These are phyloP conservation scores for Ustilago esculenta DNA, from an alignment of 1,284 basidiomycete genomes.

Conservation along the genomic window DNA sequence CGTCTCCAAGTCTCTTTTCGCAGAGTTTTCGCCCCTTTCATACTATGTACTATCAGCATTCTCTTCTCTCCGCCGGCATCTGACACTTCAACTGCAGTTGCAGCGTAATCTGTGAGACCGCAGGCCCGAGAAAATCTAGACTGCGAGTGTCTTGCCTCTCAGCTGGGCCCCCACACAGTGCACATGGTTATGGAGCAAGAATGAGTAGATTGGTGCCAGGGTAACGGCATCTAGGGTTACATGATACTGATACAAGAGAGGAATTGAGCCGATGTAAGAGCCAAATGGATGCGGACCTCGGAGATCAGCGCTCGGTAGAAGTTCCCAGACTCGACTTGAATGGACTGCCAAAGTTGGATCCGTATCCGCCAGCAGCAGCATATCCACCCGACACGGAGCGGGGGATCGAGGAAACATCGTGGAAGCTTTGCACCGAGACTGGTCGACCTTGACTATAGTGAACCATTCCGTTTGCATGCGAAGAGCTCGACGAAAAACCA, in stretches of 20 bases:
- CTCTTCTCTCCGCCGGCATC: too few species aligned
- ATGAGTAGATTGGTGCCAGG: slow-evolving; percentile 4
- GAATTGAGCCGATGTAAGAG: neutral
- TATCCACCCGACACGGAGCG: slow-evolving; percentile 44
- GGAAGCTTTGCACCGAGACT: slow-evolving; percentile 43
- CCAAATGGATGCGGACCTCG: neutral
- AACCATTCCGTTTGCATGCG: slow-evolving; percentile 48
- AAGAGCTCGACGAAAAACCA: slow-evolving; percentile 60
- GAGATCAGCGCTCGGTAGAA: slow-evolving; percentile 26
- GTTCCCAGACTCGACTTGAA: slow-evolving; percentile 40
- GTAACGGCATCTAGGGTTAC: slow-evolving; percentile 33
- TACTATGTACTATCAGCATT: slow-evolving; percentile 20
- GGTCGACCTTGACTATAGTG: slow-evolving; percentile 48
- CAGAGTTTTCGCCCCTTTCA: slow-evolving; percentile 1
- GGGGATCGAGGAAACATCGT: slow-evolving; percentile 38
- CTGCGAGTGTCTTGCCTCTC: too few species aligned
- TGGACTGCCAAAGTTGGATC: slow-evolving; percentile 42
- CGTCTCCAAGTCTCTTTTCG: neutral
- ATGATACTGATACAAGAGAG: slow-evolving; percentile 28
- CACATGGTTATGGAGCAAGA: too few species aligned
- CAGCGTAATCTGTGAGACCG: too few species aligned
- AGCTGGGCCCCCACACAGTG: too few species aligned
- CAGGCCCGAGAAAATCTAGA: too few species aligned
- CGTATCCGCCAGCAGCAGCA: slow-evolving; percentile 29
- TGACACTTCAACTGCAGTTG: too few species aligned